Evolutionary conservation across 2,329 filamentous ascomycete species (phyloP).

Genomic region (Xylariomycetidae sp.): DNA sequence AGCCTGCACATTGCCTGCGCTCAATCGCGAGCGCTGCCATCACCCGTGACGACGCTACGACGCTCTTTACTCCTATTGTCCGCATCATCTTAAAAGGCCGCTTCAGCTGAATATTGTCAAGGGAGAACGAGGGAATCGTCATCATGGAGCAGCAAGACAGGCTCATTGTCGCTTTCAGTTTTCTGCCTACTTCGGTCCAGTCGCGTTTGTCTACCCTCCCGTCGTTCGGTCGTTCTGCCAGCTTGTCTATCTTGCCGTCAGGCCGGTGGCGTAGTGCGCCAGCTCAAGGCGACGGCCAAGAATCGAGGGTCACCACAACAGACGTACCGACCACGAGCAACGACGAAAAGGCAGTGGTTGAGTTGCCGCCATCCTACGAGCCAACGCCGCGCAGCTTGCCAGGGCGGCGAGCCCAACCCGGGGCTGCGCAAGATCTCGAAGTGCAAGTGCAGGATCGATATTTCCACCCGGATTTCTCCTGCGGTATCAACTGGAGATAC

Average conservation of each 20-base stretch:
- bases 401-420: no score
- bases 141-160: conserved; percentile 25
- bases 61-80: no score
- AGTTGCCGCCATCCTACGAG: no score
- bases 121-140: no score
- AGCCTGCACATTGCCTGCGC: no score
- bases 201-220: conserved; percentile 44
- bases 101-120: conserved; percentile 4
- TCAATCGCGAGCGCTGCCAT: no score
- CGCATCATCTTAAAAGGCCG: not conserved
- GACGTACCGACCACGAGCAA: no score
- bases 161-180: conserved; percentile 44
- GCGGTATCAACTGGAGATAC: conserved; percentile 22
- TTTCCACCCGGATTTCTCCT: conserved; percentile 3
- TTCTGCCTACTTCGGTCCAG: conserved; percentile 48
- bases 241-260: conserved; percentile 25
- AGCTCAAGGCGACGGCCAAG: conserved; percentile 3
- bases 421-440: conserved; percentile 1
- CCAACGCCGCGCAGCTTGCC: no score
- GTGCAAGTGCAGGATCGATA: conserved; percentile 4
- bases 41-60: no score
- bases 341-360: conserved; percentile 6
- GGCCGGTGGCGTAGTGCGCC: conserved; percentile 10
- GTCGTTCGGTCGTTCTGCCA: conserved; percentile 39
- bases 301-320: no score